A percentile compares a stretch with the other conserved stretches of the same genome.
phyloP scores from a whole-genome alignment of 1,284 basidiomycete species.

The Ceratobasidium sp. region DNA sequence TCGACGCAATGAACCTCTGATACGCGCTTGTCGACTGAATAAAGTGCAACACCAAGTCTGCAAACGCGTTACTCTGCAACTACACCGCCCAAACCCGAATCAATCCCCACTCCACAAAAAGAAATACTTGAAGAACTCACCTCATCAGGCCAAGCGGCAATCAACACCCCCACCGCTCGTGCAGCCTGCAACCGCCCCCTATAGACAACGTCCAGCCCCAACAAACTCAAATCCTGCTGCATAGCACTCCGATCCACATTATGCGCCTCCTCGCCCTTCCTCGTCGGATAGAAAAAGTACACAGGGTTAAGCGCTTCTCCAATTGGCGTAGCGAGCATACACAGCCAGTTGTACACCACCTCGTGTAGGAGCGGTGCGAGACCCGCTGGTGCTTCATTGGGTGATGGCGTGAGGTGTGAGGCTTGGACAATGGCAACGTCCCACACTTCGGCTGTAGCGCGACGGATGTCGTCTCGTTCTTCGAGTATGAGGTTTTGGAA shows the following conservation, averaged over 20 bases:
- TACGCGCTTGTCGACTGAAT: slow-evolving; percentile 91
- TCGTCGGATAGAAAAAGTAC: slow-evolving; percentile 75
- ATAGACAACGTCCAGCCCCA: slow-evolving; percentile 84
- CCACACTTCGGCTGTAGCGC: slow-evolving; percentile 86
- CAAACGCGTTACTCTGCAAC: slow-evolving; percentile 60
- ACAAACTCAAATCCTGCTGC: slow-evolving; percentile 88
- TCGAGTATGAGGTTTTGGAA: slow-evolving; percentile 97
- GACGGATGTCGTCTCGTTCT: slow-evolving; percentile 87
- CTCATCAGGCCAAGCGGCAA: slow-evolving; percentile 74
- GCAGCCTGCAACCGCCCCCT: slow-evolving; percentile 87
- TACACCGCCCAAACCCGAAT: background rate
- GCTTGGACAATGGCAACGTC: slow-evolving; percentile 74
- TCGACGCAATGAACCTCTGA: slow-evolving; percentile 87
- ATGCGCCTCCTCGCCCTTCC: slow-evolving; percentile 73
- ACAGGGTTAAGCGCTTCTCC: slow-evolving; percentile 83
- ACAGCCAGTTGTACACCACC: slow-evolving; percentile 73
- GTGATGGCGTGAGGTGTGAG: background rate
- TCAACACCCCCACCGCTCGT: slow-evolving; percentile 81
- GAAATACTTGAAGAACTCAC: slow-evolving; percentile 58
- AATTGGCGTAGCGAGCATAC: slow-evolving; percentile 91
- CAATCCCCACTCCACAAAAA: background rate
- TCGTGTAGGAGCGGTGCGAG: slow-evolving; percentile 53
- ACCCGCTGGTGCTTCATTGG: slow-evolving; percentile 51
- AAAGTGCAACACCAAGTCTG: slow-evolving; percentile 81
- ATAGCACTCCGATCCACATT: slow-evolving; percentile 98